A percentile compares a stretch with the other conserved stretches of the same genome.
phyloP scores from a whole-genome alignment of 345 rosid species.

The Ceriops decandra region DNA sequence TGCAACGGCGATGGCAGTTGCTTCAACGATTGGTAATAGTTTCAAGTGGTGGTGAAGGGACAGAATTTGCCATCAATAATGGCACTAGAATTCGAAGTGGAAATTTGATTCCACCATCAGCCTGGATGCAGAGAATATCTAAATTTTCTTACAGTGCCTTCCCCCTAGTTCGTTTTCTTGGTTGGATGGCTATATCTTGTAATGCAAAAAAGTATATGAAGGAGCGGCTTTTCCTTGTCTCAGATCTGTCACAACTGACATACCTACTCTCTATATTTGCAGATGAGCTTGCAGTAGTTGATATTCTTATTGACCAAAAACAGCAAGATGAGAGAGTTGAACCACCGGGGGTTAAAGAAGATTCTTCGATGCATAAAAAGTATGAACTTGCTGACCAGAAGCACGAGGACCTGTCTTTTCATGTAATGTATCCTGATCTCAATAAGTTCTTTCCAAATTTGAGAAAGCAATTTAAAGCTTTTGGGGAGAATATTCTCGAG shows the following conservation, averaged over 20 bases:
- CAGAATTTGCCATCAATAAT: slow-evolving; percentile 36
- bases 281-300: slow-evolving; percentile 64
- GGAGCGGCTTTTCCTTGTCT: slow-evolving; percentile 54
- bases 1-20: slow-evolving; percentile 60
- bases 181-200: slow-evolving; percentile 88
- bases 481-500: slow-evolving; percentile 69
- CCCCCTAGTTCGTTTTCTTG: slow-evolving; percentile 70
- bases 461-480: slow-evolving; percentile 57
- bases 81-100: slow-evolving; percentile 35
- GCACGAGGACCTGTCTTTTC: slow-evolving; percentile 42
- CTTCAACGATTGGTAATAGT: slow-evolving; percentile 69
- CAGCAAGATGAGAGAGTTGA: slow-evolving; percentile 30
- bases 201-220: slow-evolving; percentile 49
- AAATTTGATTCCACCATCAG: slow-evolving; percentile 58
- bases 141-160: slow-evolving; percentile 54
- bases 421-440: slow-evolving; percentile 58
- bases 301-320: slow-evolving; percentile 35
- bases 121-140: slow-evolving; percentile 62
- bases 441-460: slow-evolving; percentile 62
- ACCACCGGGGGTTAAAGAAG: slow-evolving; percentile 25
- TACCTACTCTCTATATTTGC: slow-evolving; percentile 53
- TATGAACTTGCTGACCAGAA: slow-evolving; percentile 33
- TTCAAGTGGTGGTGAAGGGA: slow-evolving; percentile 56
- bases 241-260: slow-evolving; percentile 66
- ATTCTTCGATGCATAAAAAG: slow-evolving; percentile 11